phyloP scores from a whole-genome alignment of 1,284 basidiomycete species.

The Malassezia sympodialis region DNA sequence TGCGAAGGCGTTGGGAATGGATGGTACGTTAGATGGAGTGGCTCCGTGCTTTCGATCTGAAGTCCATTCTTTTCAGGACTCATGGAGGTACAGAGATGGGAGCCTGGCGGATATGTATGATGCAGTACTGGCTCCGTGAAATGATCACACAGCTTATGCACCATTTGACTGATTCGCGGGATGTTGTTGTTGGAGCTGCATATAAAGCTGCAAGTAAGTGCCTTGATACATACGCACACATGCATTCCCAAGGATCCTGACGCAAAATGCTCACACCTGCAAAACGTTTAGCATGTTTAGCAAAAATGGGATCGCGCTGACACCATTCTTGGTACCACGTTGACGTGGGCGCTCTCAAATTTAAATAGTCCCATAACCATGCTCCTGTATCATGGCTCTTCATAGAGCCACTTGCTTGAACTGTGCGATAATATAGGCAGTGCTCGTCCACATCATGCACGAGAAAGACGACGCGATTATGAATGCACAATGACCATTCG shows the following conservation, averaged over 20 bases:
- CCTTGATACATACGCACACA: slow-evolving; percentile 24
- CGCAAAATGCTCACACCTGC: slow-evolving; percentile 61
- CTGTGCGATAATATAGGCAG: slow-evolving; percentile 33
- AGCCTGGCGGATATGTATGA: slow-evolving; percentile 32
- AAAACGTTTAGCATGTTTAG: slow-evolving; percentile 56
- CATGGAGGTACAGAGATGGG: slow-evolving; percentile 5
- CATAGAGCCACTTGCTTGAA: slow-evolving; percentile 14
- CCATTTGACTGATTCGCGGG: slow-evolving; percentile 46
- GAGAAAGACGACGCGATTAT: slow-evolving; percentile 42
- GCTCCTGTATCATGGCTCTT: slow-evolving; percentile 52
- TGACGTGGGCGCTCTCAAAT: slow-evolving; percentile 66
- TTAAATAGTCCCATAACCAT: slow-evolving; percentile 83
- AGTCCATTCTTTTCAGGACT: background rate
- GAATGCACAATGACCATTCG: slow-evolving; percentile 43
- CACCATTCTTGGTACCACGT: slow-evolving; percentile 69
- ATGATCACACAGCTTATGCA: slow-evolving; percentile 43
- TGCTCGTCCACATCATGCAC: slow-evolving; percentile 33
- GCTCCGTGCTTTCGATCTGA: background rate
- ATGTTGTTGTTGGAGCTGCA: slow-evolving; percentile 96
- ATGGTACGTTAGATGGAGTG: slow-evolving; percentile 55
- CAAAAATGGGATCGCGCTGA: slow-evolving; percentile 64
- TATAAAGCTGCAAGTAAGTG: slow-evolving; percentile 60
- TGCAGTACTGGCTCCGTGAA: slow-evolving; percentile 56
- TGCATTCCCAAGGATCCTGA: slow-evolving; percentile 77
- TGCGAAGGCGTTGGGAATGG: slow-evolving; percentile 71